Evolutionary conservation across 169 alveolate species (phyloP).

Genomic region (Perkinsus olseni): DNA sequence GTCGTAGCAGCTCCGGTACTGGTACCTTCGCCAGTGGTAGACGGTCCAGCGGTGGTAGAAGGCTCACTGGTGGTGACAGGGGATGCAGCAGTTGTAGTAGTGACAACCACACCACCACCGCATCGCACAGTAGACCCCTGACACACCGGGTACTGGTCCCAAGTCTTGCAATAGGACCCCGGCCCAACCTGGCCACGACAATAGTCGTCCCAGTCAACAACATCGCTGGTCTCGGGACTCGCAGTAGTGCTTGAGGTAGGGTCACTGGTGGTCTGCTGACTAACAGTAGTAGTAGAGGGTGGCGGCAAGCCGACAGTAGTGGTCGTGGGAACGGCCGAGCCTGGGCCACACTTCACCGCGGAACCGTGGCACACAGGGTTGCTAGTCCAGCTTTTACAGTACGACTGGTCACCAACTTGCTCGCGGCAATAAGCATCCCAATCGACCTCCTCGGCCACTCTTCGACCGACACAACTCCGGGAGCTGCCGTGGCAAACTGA

Average conservation of each 20-base stretch:
- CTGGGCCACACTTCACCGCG: neutral
- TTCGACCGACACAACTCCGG: neutral
- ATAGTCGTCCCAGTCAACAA: neutral
- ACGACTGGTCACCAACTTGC: neutral
- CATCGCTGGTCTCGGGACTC: neutral
- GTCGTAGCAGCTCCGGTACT: neutral
- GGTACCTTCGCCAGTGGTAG: neutral
- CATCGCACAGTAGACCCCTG: neutral
- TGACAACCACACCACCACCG: neutral
- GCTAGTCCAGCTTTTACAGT: neutral
- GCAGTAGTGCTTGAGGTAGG: too few species aligned
- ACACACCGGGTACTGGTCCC: neutral
- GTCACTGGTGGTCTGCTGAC: too few species aligned
- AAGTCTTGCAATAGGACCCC: neutral
- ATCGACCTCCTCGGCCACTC: neutral
- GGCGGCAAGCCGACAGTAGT: too few species aligned
- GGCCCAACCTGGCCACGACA: neutral
- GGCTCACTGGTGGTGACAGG: neutral
- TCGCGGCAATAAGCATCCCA: neutral
- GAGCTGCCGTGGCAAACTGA: neutral
- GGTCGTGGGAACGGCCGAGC: neutral
- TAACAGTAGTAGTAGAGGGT: too few species aligned
- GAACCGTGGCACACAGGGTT: neutral
- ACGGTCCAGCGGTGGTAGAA: neutral
- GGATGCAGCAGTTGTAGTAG: neutral